Conservation (phyloP, 805 yeast species). For the Candida sithepensis region DNA sequence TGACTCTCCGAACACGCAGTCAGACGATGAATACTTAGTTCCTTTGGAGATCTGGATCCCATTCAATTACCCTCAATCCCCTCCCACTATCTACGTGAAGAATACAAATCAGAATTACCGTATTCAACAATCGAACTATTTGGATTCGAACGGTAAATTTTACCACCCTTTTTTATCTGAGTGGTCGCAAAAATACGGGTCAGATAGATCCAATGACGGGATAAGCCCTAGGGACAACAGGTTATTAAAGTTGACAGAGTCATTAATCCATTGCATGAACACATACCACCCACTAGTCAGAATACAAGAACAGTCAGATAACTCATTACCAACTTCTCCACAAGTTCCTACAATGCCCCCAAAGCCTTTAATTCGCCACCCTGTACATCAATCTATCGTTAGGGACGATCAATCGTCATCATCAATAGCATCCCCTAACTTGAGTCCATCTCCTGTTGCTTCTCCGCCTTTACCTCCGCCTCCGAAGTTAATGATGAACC, state of each 20-base stretch:
- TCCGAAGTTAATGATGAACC: background rate
- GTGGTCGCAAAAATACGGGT: conserved; percentile 39
- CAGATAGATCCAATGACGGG: conserved; percentile 23
- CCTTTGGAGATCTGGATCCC: conserved; percentile 81
- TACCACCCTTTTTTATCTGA: conserved; percentile 64
- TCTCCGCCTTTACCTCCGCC: conserved; percentile 7
- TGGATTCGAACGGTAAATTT: conserved; percentile 68
- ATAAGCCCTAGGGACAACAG: conserved; percentile 25
- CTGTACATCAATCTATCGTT: background rate
- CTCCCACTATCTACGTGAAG: conserved; percentile 63
- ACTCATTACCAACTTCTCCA: background rate
- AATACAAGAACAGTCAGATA: too few relatives aligned
- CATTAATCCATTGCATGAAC: conserved; percentile 17
- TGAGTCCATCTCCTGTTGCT: conserved; percentile 3
- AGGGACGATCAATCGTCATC: conserved; percentile 3
- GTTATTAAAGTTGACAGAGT: conserved; percentile 20
- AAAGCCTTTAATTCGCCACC: conserved; percentile 8
- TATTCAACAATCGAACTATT: conserved; percentile 57
- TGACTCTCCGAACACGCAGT: conserved; percentile 20
- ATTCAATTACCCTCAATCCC: conserved; percentile 57
- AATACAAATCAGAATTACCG: conserved; percentile 43
- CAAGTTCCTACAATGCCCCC: conserved; percentile 41
- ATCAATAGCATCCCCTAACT: conserved; percentile 5
- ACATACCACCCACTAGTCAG: conserved; percentile 14
- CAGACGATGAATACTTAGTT: conserved; percentile 21